Percentiles rank a stretch among this genome's conserved stretches.
These are phyloP conservation scores for Simplicillium sp. DNA, from an alignment of 2,329 filamentous ascomycete species.

Conservation along the genomic window DNA sequence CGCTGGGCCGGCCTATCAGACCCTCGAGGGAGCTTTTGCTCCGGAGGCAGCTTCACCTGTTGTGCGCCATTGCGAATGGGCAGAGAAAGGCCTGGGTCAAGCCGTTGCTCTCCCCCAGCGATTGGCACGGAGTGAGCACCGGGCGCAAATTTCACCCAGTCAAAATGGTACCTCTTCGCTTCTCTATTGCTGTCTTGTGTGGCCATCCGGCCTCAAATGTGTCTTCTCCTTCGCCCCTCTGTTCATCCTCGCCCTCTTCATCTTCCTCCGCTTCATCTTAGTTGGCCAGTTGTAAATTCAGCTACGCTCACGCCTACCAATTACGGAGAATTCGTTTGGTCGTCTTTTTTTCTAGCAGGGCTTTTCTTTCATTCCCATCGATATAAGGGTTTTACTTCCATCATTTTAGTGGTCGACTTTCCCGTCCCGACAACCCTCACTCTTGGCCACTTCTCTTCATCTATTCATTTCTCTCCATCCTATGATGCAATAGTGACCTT, in stretches of 20 bases:
- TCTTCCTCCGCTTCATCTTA: not conserved
- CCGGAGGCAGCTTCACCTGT: not conserved
- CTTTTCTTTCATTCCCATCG: not conserved
- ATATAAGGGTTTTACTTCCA: no score
- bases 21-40: conserved; percentile 5
- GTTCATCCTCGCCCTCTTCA: not conserved
- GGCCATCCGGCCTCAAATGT: not conserved
- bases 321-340: not conserved
- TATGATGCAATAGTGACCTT: no score
- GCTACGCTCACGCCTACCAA: not conserved
- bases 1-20: conserved; percentile 3
- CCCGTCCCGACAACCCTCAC: not conserved
- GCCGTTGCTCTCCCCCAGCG: not conserved
- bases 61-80: conserved; percentile 4
- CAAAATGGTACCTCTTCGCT: conserved; percentile 2
- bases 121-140: not conserved
- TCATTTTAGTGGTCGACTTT: not conserved
- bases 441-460: not conserved
- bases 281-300: not conserved
- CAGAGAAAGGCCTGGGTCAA: not conserved
- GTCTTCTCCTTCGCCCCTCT: not conserved
- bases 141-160: not conserved
- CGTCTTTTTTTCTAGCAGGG: not conserved
- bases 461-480: not conserved
- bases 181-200: not conserved